These are phyloP conservation scores for Limnomonas spitsbergensis DNA, from an alignment of 139 green algal species.

Conservation along the genomic window DNA sequence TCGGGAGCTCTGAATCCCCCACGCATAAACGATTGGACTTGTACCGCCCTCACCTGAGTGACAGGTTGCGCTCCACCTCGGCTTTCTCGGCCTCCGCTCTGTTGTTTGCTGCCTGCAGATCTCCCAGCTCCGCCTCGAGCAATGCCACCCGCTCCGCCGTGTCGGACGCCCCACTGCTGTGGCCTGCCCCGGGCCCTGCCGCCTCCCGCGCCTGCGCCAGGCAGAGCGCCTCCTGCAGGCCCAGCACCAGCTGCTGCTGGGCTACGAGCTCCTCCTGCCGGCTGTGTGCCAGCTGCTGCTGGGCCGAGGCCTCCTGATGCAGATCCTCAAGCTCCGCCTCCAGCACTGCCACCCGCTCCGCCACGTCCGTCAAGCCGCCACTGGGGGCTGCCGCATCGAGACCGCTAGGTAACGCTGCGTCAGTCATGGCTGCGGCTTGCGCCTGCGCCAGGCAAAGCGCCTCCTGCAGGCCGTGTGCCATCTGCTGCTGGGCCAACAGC, in stretches of 20 bases:
- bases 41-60: constrained; percentile 13
- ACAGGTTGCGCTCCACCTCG: constrained; percentile 10
- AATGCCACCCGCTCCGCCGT: neutral
- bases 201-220: neutral
- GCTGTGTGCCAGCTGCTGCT: neutral
- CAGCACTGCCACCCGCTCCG: neutral
- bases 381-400: neutral
- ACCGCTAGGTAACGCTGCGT: no score
- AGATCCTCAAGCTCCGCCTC: constrained; percentile 15
- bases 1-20: no score
- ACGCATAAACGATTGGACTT: no score
- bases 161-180: neutral
- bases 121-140: constrained; percentile 13
- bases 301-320: neutral
- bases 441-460: neutral
- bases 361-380: neutral
- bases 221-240: constrained; percentile 18
- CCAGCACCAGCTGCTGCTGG: constrained; percentile 23
- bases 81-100: constrained; percentile 15
- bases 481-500: constrained; percentile 13
- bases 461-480: constrained; percentile 17
- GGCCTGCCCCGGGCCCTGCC: neutral
- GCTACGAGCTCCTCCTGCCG: neutral
- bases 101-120: constrained; percentile 32
- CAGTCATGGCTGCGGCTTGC: no score